These are phyloP conservation scores for Colletotrichum tropicale DNA, from an alignment of 2,329 filamentous ascomycete genomes.

Conservation along the genomic window DNA sequence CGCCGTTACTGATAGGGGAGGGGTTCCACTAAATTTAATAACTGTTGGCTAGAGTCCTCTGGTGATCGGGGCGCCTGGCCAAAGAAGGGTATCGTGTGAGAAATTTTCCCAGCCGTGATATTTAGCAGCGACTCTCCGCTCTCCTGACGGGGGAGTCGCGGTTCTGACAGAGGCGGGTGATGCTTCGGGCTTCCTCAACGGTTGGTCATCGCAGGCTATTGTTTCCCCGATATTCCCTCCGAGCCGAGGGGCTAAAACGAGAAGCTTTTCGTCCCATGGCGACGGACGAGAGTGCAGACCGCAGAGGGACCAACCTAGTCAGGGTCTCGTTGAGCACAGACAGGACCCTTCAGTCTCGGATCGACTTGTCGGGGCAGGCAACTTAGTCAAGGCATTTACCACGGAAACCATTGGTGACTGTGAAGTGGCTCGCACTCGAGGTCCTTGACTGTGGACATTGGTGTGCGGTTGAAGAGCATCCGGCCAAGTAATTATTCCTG, in stretches of 20 bases:
- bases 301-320: not conserved
- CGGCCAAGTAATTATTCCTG: not conserved
- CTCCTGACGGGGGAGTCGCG: not conserved
- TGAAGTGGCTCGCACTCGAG: not conserved
- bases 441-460: not conserved
- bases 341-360: not conserved
- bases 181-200: not conserved
- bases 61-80: not conserved
- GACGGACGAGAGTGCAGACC: not conserved
- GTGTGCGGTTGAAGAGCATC: not conserved
- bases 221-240: conserved; percentile 14
- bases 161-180: not conserved
- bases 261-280: not conserved
- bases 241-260: not conserved
- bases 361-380: not conserved
- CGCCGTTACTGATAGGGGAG: conserved; percentile 5
- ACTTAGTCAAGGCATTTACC: not conserved
- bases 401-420: not conserved
- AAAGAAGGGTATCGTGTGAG: not conserved
- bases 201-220: not conserved
- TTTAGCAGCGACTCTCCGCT: not conserved
- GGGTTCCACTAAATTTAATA: not conserved
- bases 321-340: conserved; percentile 4
- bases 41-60: not conserved
- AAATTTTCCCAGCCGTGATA: not conserved